A percentile compares a stretch with the other conserved stretches of the same genome.
Conservation (phyloP, 106 monocot species). For the Narthecium ossifragum region DNA sequence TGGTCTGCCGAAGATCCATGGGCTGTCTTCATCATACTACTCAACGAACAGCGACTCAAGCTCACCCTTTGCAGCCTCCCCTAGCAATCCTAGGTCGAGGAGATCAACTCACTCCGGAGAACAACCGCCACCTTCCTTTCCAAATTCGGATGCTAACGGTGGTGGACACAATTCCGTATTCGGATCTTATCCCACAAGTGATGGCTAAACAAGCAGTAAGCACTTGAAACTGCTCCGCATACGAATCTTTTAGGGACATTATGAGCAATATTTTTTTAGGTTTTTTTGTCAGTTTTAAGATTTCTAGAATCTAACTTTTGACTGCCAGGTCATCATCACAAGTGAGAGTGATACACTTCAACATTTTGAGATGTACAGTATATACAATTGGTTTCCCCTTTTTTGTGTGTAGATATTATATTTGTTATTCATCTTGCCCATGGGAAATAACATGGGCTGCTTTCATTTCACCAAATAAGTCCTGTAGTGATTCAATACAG, state of each 20-base stretch:
- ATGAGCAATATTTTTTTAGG: background rate
- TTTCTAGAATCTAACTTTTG: background rate
- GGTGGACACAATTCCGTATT: constrained; percentile 5
- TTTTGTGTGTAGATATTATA: too few relatives aligned
- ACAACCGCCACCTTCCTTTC: constrained; percentile 20
- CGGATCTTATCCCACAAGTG: constrained; percentile 17
- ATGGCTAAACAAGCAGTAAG: constrained; percentile 11
- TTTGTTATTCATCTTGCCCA: too few relatives aligned
- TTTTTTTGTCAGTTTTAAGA: background rate
- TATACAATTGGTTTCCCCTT: too few relatives aligned
- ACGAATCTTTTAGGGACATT: too few relatives aligned
- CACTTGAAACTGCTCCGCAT: background rate
- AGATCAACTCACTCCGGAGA: constrained; percentile 48
- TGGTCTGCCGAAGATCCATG: constrained; percentile 51
- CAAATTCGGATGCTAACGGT: constrained; percentile 29
- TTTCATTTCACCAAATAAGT: too few relatives aligned
- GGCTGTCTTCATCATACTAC: constrained; percentile 32
- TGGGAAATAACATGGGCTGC: too few relatives aligned
- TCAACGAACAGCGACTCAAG: constrained; percentile 2
- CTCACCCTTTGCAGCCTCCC: constrained; percentile 28
- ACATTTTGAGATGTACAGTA: too few relatives aligned
- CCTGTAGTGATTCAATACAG: too few relatives aligned
- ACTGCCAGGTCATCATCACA: background rate
- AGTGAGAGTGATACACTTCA: too few relatives aligned
- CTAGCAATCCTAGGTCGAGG: constrained; percentile 33